Base-by-base conservation (phyloP, 1,284 basidiomycete species). In the Dichomitus squalens region DNA sequence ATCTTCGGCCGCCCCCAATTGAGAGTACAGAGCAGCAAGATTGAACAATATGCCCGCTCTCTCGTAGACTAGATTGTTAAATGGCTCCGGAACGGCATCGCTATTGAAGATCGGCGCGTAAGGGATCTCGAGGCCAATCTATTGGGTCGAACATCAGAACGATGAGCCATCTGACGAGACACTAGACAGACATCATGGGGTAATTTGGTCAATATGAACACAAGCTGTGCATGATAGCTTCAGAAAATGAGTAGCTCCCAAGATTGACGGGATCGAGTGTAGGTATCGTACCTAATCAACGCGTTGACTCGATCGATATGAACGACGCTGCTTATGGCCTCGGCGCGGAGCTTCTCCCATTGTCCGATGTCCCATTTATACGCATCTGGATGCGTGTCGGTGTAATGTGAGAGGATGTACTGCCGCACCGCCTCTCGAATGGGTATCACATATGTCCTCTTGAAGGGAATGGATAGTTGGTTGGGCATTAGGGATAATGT, bases 181-280 rank as follows among this genome's bases (percentile, higher is more conserved):
- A 18, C 38, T 31, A 23, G 38, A 74, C 83, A 53, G 58, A 90
- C 87, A 68, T 92, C 82, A 11, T 80, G 72, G 14, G 90, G 88
- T 21, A 92, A 75, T 67, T 92, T 92, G 7, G 84, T 84, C 40
- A 91, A 75, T 25, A 95, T 82, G 61, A 90, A 93, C 2, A 82
- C 78, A 41, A 97, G 84, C 73, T 96, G 95, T 3, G 95, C 92
- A 65, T 96, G 88, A 69, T 98, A 98, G 56, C 93, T 96, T 68
- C 38, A 60, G 34, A 40, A 59, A 39, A 39, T 58, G 51, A 61
- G 53, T 14, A 40, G 53, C 43, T 59, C 34, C 50, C 46, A 57
- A 49, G 29, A 52, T 14, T 36, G 36, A 12, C 18, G 36, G 27
- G 18, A 3, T 25, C 16, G 9, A 7, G 8, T 4, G 14, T 36